Percentiles rank a stretch among this genome's conserved stretches.
Evolutionary conservation across 2,329 filamentous ascomycete species (phyloP).

Genomic region (Cercospora sojina): DNA sequence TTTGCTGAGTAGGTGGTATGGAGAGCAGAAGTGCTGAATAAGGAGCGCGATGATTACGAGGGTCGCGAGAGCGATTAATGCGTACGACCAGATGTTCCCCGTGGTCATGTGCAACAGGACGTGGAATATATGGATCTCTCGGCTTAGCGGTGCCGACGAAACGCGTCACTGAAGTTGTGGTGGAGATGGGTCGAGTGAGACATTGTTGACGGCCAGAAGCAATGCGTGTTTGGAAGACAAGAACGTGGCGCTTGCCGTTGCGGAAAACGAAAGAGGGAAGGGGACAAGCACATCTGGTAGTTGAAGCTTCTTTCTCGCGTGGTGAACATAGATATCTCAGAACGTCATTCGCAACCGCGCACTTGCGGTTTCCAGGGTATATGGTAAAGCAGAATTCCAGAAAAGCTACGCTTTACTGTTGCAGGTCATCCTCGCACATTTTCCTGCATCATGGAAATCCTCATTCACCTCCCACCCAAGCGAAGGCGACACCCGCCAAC

Average conservation of each 20-base stretch:
- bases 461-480: constrained; percentile 49
- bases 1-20: constrained; percentile 9
- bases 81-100: constrained; percentile 17
- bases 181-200: constrained; percentile 15
- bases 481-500: constrained; percentile 58
- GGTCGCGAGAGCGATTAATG: constrained; percentile 25
- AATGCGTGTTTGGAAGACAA: not conserved
- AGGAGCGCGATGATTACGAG: constrained; percentile 23
- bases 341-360: not conserved
- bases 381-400: constrained; percentile 4
- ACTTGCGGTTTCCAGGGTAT: constrained; percentile 7
- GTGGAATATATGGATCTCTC: not conserved
- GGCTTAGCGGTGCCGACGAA: constrained; percentile 1
- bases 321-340: not conserved
- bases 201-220: not conserved
- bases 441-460: not conserved
- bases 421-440: not conserved
- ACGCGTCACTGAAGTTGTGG: constrained; percentile 12
- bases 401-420: constrained; percentile 4
- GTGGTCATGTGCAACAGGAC: not conserved
- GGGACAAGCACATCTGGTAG: not conserved
- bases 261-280: not conserved
- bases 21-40: constrained; percentile 16
- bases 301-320: not conserved
- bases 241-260: not conserved